These are phyloP conservation scores for Sinapis alba DNA, from an alignment of 441 rosid species.

Conservation along the genomic window DNA sequence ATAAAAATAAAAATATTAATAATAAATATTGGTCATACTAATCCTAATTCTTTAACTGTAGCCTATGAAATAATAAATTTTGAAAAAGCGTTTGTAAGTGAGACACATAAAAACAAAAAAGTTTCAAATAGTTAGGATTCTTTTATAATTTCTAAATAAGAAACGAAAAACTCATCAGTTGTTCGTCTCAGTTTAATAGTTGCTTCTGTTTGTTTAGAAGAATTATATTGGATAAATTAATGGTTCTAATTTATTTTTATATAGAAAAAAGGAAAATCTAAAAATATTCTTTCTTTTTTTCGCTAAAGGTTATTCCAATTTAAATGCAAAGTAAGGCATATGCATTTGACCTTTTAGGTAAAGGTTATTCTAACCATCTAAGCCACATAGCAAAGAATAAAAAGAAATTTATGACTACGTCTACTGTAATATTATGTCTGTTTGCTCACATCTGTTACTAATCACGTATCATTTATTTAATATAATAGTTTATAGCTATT, in stretches of 20 bases:
- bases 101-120: background rate
- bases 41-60: no score
- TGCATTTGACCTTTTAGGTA: background rate
- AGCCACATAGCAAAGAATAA: background rate
- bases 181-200: background rate
- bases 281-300: background rate
- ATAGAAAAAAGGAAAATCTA: background rate
- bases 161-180: background rate
- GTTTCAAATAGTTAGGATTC: background rate
- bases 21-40: no score
- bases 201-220: background rate
- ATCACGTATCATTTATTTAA: no score
- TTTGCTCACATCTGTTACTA: no score
- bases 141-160: background rate
- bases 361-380: background rate
- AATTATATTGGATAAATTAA: background rate
- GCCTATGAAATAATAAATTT: no score
- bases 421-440: no score
- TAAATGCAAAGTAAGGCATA: background rate
- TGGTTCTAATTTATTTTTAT: background rate
- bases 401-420: no score
- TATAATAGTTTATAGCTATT: no score
- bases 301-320: background rate
- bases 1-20: no score
- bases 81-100: background rate